Evolutionary conservation across 208 protist species (phyloP), one percentile per base, ranked within the genome.

Genomic region (Trypanosoma congolense): DNA sequence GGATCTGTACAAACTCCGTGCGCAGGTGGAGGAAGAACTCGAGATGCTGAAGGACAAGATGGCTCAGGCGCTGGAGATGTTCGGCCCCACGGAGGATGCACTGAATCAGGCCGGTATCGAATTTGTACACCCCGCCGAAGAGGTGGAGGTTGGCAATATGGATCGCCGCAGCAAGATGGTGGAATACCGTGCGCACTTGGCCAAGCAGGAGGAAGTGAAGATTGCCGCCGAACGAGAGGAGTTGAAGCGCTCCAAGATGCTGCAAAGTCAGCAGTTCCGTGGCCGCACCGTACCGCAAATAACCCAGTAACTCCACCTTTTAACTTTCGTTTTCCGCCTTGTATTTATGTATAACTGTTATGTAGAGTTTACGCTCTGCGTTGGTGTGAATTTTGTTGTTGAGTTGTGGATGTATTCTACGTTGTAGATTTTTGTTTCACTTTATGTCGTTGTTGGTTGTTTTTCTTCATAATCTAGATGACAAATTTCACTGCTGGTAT

Each of bases 231-330:
- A 77, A 61, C 71, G 71, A 26, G 71, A 77, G 71, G 71, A 77
- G 65, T 52, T 77, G 47, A 77, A 77, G 57, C 65, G 70, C 22
- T 59, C 58, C 55, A 83, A 83, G 63, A 63, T 68, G 48, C 61
- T 90, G 29, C 81, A 89, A 68, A 79, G 71, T 58, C 81, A 83
- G 56, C 81, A 89, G 73, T 75, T 81, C 69, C 77, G 79, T 38
- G 83, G 79, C 61, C 77, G 81, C 65, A 83, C 76, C 1, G 67
- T 90, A 48, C 81, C 76, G 53, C 76, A 85, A 59, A 81, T 84
- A 50, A 89, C 74, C 18, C 58, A 85, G 67, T 89, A 83, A 64
- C 38, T 0, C 12, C 19, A 31, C 25, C 28, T 24, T n/a, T 31
- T 14, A 38, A 21, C 4, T 38, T 31, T 63, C 1, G 29, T 29